phyloP scores from a whole-genome alignment of 2,329 filamentous ascomycete species.

The Fusarium kyushuense region DNA sequence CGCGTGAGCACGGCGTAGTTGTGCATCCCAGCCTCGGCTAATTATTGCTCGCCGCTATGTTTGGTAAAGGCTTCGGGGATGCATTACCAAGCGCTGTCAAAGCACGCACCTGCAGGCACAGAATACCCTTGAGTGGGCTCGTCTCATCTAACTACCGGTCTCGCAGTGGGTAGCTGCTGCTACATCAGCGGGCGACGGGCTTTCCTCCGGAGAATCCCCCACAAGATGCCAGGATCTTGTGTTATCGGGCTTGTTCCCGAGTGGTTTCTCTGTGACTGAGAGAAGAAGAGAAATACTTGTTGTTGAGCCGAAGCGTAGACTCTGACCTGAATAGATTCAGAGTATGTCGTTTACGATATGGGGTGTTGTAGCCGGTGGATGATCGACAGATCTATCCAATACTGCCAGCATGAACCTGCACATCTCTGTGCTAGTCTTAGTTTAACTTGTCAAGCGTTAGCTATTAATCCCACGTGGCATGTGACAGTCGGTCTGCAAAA shows the following conservation, averaged over 20 bases:
- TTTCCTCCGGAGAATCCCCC: slow-evolving; percentile 3
- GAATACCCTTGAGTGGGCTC: slow-evolving; percentile 15
- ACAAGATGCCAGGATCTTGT: not conserved
- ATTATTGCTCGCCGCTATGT: slow-evolving; percentile 6
- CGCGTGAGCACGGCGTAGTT: slow-evolving; percentile 12
- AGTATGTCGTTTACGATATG: slow-evolving; percentile 3
- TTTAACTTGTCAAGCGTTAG: slow-evolving; percentile 30
- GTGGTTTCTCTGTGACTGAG: not conserved
- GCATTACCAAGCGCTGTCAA: slow-evolving; percentile 39
- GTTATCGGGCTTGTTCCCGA: not conserved
- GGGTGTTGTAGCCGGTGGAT: not conserved
- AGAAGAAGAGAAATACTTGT: not conserved
- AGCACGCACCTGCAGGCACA: slow-evolving; percentile 29
- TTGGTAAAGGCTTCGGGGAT: slow-evolving; percentile 13
- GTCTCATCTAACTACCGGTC: slow-evolving; percentile 36
- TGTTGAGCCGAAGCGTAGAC: slow-evolving; percentile 2
- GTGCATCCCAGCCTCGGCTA: slow-evolving; percentile 3
- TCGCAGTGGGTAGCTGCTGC: slow-evolving; percentile 29
- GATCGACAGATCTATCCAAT: not conserved
- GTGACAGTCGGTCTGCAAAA: slow-evolving; percentile 34
- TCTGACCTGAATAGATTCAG: not conserved
- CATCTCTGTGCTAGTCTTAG: slow-evolving; percentile 5
- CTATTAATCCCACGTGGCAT: slow-evolving; percentile 45
- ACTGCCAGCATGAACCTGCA: not conserved
- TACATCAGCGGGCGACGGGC: not conserved